These are phyloP conservation scores for Phytopythium boreale DNA, from an alignment of 352 stramenopile genomes.

Conservation along the genomic window DNA sequence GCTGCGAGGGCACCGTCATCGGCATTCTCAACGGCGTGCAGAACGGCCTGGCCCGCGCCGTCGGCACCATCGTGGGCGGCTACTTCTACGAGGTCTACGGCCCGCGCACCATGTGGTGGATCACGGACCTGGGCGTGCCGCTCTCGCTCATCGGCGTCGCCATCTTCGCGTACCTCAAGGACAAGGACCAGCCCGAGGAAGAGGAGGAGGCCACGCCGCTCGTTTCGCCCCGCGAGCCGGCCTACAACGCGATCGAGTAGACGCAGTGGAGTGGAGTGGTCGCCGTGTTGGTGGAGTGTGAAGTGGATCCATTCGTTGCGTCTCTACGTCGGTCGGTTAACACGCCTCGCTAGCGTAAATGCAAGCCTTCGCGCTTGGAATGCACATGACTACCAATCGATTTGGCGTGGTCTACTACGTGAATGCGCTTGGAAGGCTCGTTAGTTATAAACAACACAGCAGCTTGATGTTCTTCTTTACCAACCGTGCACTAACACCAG, in stretches of 20 bases:
- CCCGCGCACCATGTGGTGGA: conserved; percentile 61
- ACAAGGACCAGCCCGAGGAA: conserved; percentile 26
- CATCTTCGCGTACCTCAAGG: conserved; percentile 64
- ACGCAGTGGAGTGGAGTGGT: background rate
- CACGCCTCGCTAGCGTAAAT: background rate
- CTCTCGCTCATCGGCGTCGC: conserved; percentile 50
- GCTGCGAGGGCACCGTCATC: conserved; percentile 72
- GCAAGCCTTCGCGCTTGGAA: background rate
- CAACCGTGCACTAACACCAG: background rate
- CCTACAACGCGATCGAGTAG: conserved; percentile 4
- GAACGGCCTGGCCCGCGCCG: conserved; percentile 63
- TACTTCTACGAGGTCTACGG: conserved; percentile 78
- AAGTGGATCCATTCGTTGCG: background rate
- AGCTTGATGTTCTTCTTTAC: no score
- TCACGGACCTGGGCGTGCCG: conserved; percentile 64
- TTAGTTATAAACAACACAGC: no score
- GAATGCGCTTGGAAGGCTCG: no score
- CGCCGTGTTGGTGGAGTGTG: background rate
- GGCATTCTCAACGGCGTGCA: conserved; percentile 74
- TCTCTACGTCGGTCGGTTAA: background rate
- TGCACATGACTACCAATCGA: background rate
- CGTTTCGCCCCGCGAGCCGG: background rate
- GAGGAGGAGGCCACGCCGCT: conserved; percentile 9
- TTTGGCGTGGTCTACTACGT: no score
- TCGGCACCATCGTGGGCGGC: conserved; percentile 66